Evolutionary conservation across 495 filamentous ascomycete genomes (phyloP), one percentile per base, ranked within the genome.

Genomic region (Penicillium samsonianum): DNA sequence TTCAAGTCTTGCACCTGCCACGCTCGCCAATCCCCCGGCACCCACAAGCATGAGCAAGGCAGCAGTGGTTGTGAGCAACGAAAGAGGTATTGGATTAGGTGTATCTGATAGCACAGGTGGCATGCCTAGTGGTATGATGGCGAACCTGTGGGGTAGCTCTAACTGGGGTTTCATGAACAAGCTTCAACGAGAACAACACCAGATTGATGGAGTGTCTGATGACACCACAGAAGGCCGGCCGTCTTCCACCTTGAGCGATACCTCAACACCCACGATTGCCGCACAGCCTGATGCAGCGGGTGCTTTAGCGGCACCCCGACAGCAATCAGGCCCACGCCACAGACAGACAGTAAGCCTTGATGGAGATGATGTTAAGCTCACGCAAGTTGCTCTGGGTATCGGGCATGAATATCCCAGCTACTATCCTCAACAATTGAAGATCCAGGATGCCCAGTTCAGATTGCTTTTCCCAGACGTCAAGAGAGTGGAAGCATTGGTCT

Each of bases 401-500:
- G 52, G 71, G 10, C 83, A 88, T 38, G 81, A 84, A 5, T 93
- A 91, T 69, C 92, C 93, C 1, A 76, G 79, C 20, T 86, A 87
- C 64, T 98, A 98, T 71, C 94, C 94, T 2, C 72, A 85, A 20
- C 87, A 89, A 55, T 80, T 98, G 10, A 88, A 83, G 59, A 87
- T 88, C 10, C 95, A 98, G 70, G 92, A 96, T 67, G 87, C 91
- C 11, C 94, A 98, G 67, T 97, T 98, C 64, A 78, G 92, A 9
- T 82, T 96, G 47, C 78, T 98, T 14, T 98, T 98, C 75, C 92
- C 94, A 2, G 80, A 86, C 58, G 87, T 92, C 12, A 81, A 83
- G 9, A 74, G 79, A 25, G 81, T 86, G 3, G 91, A 97, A 57
- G 87, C 88, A 62, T 73, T 96, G 7, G 84, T 98, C 8, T 74